Evolutionary conservation across 2,329 filamentous ascomycete genomes (phyloP).

Genomic region (Pseudogymnoascus sp.): DNA sequence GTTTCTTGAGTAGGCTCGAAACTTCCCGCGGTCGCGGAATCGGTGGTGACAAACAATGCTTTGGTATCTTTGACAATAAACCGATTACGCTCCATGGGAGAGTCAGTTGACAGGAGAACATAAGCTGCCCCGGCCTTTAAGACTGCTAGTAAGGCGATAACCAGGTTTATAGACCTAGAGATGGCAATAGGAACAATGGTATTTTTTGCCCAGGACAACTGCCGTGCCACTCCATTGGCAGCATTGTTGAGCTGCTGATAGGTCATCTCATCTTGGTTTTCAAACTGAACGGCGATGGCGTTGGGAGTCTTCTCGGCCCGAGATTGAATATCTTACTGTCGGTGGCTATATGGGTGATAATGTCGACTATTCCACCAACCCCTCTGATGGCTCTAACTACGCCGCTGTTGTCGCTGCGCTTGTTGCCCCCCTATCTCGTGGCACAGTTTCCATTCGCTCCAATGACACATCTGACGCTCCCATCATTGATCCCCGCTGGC

Average conservation of each 20-base stretch:
- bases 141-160: conserved; percentile 8
- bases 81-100: neutral
- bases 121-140: conserved; percentile 8
- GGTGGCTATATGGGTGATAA: neutral
- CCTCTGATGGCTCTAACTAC: conserved; percentile 30
- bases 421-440: conserved; percentile 36
- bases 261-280: conserved; percentile 4
- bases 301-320: neutral
- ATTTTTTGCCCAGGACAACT: neutral
- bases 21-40: neutral
- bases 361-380: conserved; percentile 4
- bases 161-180: conserved; percentile 2
- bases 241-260: neutral
- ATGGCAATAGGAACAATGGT: conserved; percentile 2
- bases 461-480: conserved; percentile 32
- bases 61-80: conserved; percentile 3
- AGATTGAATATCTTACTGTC: neutral
- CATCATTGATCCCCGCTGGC: conserved; percentile 37
- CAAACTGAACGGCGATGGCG: neutral
- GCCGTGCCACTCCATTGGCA: conserved; percentile 1
- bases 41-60: neutral
- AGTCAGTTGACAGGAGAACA: conserved; percentile 2
- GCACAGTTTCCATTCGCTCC: conserved; percentile 36
- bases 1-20: neutral
- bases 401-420: conserved; percentile 29